Evolutionary conservation across 1,284 basidiomycete species (phyloP), one percentile per base, ranked within the genome.

Genomic region (Sparassis latifolia): DNA sequence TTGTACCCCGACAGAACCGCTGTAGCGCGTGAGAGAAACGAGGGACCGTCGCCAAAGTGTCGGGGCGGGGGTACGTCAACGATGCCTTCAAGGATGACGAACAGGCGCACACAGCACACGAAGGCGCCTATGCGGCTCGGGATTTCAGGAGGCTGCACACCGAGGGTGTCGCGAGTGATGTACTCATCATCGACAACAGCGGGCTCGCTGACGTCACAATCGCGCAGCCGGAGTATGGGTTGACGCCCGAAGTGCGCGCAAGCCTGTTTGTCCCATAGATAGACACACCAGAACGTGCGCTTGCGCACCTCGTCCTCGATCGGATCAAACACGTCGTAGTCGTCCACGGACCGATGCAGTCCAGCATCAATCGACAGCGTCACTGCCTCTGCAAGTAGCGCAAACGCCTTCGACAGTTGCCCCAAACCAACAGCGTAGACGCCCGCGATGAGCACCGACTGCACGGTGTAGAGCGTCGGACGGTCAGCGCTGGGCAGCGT

Each of bases 231-330:
- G 56, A 95, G 77, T 73, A 93, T 80, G 2, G 91, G 82, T 27
- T 92, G 92, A 28, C 91, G 75, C 12, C 92, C 92, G 64, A 94
- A 93, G 58, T 92, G 85, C 33, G 90, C 88, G 37, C 77, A 69
- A 7, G 88, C 78, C 62, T 92, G 91, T 68, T 94, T 94, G 67
- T 94, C 92, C 92, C 92, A 94, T 42, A 91, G 77, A 67, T 94
- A 95, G 29, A 94, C 89, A 54, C 89, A 90, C 91, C 91, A 95
- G 68, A 94, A 95, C 0, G 92, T 94, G 55, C 92, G 82, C 67
- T 92, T 92, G 50, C 92, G 79, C 20, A 92, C 82, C 66, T 94
- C 89, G 57, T 89, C 86, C 65, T 94, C 91, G 55, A 94, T 84
- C 3, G 86, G 78, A 66, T 90, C 84, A 65, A 93, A 93, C 52